Base-by-base conservation (phyloP, 257 asterid genomes). In the Apocynum venetum region DNA sequence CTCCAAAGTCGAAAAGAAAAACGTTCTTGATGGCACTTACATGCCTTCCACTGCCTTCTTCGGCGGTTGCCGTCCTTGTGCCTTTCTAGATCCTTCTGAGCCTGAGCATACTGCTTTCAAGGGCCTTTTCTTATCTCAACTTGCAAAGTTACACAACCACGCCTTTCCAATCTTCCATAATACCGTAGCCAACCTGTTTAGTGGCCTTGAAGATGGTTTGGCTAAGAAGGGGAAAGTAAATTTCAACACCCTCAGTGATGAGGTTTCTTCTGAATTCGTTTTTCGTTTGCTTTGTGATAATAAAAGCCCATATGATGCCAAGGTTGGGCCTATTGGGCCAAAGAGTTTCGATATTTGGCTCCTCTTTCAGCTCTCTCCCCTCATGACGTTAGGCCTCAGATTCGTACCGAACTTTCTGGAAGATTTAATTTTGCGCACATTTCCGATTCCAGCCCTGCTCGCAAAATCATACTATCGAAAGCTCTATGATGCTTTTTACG, bases 11-110 rank as follows among this genome's bases (percentile, higher is more conserved):
- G 97, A 93, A 56, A 93, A 93, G 60, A 81, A 41, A 17, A 73
- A 90, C 76, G 90, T 93, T 10, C 93, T 93, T 2, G 96, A 93
- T 78, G 98, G 98, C 57, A 91, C 97, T 0, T 93, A 17, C 90
- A 76, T 93, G 84, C 98, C 98, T 5, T 86, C 96, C n/a, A 79
- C 90, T 11, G 47, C 82, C 20, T 87, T 82, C 85, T 87, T 84
- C 15, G 98, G 98, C 8, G 96, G 97, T 19, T 86, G 86, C 40
- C 89, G 98, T 3, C 71, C 91, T 25, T 90, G 95, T 72, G 97
- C 98, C 0, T 93, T 72, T 69, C 83, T 90, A 1, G 98, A 91
- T 55, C 83, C 97, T 0, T 83, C 88, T 0, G 97, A 93, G n/a
- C 83, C 89, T 0, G 63, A 78, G 0, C 98, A 91, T 38, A 78